These are phyloP conservation scores for Scopulariopsis brevicaulis DNA, from an alignment of 2,329 filamentous ascomycete genomes.

Conservation along the genomic window DNA sequence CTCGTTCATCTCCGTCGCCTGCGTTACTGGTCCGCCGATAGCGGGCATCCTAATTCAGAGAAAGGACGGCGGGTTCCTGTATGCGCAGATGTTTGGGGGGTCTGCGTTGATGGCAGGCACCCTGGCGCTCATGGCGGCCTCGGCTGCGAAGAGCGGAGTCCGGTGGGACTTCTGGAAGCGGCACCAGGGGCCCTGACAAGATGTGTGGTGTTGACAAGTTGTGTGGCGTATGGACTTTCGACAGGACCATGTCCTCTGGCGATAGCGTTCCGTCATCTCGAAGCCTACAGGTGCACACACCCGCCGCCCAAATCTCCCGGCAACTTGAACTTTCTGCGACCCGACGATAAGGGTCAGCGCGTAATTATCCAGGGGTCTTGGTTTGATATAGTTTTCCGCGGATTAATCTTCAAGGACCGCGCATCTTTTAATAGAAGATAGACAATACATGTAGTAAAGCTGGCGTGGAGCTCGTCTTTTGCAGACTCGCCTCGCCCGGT, in stretches of 20 bases:
- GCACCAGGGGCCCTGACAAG: too few species aligned
- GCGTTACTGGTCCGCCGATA: slow-evolving; percentile 41
- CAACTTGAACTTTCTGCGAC: too few species aligned
- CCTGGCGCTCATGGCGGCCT: not conserved
- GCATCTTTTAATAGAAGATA: not conserved
- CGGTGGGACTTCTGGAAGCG: not conserved
- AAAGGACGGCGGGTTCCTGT: slow-evolving; percentile 26
- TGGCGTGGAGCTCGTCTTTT: not conserved
- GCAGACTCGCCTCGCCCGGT: not conserved
- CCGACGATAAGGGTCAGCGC: too few species aligned
- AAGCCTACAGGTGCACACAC: too few species aligned
- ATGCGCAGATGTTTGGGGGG: slow-evolving; percentile 37
- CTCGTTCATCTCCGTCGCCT: slow-evolving; percentile 39
- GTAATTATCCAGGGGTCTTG: too few species aligned
- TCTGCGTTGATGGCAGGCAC: slow-evolving; percentile 15
- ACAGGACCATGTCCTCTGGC: too few species aligned
- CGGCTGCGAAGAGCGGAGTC: not conserved
- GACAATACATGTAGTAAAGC: not conserved
- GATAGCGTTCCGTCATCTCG: too few species aligned
- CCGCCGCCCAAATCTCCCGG: too few species aligned
- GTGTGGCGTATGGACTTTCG: too few species aligned
- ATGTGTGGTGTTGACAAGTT: too few species aligned
- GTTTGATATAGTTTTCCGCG: too few species aligned
- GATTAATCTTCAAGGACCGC: too few species aligned
- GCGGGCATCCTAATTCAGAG: slow-evolving; percentile 35